phyloP scores from a whole-genome alignment of 2,329 filamentous ascomycete genomes.

The Diaporthe sp. region DNA sequence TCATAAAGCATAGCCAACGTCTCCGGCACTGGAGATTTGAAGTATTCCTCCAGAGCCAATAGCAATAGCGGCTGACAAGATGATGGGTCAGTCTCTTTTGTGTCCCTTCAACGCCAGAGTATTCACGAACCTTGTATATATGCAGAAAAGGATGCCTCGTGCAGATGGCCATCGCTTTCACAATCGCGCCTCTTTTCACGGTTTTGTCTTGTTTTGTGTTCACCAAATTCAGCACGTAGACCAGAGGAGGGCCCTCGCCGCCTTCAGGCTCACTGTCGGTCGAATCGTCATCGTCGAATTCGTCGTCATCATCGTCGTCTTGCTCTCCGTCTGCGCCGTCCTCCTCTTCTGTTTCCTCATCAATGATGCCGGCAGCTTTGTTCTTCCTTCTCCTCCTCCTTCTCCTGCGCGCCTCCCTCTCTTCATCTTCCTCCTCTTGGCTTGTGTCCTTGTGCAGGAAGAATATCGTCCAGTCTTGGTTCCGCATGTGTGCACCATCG shows the following conservation, averaged over 20 bases:
- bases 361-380: slow-evolving; percentile 61
- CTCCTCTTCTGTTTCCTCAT: slow-evolving; percentile 63
- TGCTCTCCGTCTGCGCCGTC: slow-evolving; percentile 59
- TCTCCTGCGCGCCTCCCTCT: slow-evolving; percentile 66
- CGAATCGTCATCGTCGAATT: slow-evolving; percentile 66
- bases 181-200: slow-evolving; percentile 91
- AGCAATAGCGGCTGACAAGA: slow-evolving; percentile 80
- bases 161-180: slow-evolving; percentile 99
- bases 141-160: slow-evolving; percentile 97
- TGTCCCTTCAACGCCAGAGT: background rate
- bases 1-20: slow-evolving; percentile 91
- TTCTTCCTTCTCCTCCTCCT: slow-evolving; percentile 66
- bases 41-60: slow-evolving; percentile 95
- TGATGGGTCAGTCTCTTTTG: slow-evolving; percentile 34
- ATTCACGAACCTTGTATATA: slow-evolving; percentile 85
- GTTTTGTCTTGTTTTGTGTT: slow-evolving; percentile 98
- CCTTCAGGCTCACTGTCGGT: slow-evolving; percentile 75
- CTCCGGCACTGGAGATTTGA: slow-evolving; percentile 88
- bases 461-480: slow-evolving; percentile 99
- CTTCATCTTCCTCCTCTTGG: slow-evolving; percentile 83
- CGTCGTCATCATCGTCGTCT: slow-evolving; percentile 57
- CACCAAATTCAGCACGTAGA: slow-evolving; percentile 97
- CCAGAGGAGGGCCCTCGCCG: slow-evolving; percentile 87
- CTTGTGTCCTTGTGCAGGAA: slow-evolving; percentile 96
- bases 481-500: slow-evolving; percentile 93